Evolutionary conservation across 305 asterid genomes (phyloP).

Genomic region (Fraxinus platypoda): DNA sequence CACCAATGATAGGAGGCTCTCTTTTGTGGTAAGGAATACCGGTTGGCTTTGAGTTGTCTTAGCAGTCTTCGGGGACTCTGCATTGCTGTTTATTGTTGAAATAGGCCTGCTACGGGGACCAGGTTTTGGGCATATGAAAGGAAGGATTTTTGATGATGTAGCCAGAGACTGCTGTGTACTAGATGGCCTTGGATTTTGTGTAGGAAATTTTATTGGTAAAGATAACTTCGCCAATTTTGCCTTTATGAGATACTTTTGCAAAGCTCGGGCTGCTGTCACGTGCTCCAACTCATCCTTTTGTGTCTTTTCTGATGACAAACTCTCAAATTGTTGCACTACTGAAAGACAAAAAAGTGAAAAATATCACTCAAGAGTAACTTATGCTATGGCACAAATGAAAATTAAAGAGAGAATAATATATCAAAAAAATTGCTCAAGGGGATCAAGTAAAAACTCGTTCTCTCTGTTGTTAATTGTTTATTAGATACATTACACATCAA

Average conservation of each 20-base stretch:
- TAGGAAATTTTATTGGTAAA: slow-evolving; percentile 77
- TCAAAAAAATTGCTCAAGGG: not conserved
- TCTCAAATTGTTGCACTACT: slow-evolving; percentile 78
- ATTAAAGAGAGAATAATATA: not conserved
- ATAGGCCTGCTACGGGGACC: slow-evolving; percentile 50
- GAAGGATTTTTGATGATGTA: slow-evolving; percentile 80
- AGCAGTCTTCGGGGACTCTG: slow-evolving; percentile 33
- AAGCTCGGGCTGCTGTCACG: slow-evolving; percentile 85
- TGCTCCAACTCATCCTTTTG: slow-evolving; percentile 91
- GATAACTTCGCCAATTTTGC: slow-evolving; percentile 60
- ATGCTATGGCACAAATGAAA: slow-evolving; percentile 5
- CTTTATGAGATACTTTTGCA: slow-evolving; percentile 65
- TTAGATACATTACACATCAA: not conserved
- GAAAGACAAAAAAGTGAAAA: slow-evolving; percentile 28
- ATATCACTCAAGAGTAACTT: slow-evolving; percentile 4
- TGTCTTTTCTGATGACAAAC: slow-evolving; percentile 45
- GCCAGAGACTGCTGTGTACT: slow-evolving; percentile 49
- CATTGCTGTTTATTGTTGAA: slow-evolving; percentile 28
- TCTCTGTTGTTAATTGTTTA: not conserved
- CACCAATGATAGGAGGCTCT: slow-evolving; percentile 30
- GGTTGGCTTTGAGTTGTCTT: slow-evolving; percentile 38
- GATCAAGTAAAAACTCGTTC: slow-evolving; percentile 12
- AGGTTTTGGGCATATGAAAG: slow-evolving; percentile 67
- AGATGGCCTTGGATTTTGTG: slow-evolving; percentile 51
- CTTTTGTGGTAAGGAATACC: slow-evolving; percentile 23